These are phyloP conservation scores for Pezicula neosporulosa DNA, from an alignment of 2,329 filamentous ascomycete genomes.

Conservation along the genomic window DNA sequence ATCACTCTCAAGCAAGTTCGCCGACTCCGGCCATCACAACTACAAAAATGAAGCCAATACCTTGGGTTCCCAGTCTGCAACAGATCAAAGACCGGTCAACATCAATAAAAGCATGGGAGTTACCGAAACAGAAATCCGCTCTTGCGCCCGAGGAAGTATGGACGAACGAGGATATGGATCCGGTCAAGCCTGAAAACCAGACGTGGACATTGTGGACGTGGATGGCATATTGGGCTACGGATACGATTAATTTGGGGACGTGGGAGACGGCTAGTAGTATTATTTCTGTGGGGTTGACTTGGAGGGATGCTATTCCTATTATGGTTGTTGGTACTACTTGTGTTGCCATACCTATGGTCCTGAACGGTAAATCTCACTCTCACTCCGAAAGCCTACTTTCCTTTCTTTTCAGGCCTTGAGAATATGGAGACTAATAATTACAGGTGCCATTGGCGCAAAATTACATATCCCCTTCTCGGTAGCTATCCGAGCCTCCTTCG, in stretches of 20 bases:
- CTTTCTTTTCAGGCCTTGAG: too few relatives aligned
- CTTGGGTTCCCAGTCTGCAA: conserved; percentile 22
- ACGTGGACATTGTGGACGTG: conserved; percentile 33
- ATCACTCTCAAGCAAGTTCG: neutral
- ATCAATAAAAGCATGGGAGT: conserved; percentile 39
- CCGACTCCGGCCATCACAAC: neutral
- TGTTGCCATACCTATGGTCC: conserved; percentile 49
- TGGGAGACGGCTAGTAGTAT: conserved; percentile 51
- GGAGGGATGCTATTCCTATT: conserved; percentile 47
- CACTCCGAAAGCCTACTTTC: too few relatives aligned
- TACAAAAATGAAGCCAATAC: neutral
- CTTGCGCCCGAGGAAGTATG: conserved; percentile 43
- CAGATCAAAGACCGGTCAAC: conserved; percentile 37
- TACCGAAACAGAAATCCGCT: conserved; percentile 44
- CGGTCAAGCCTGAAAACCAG: conserved; percentile 24
- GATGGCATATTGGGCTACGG: conserved; percentile 37
- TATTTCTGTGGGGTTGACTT: conserved; percentile 48
- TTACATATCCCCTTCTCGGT: conserved; percentile 47
- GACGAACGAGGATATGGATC: conserved; percentile 33
- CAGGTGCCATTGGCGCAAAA: conserved; percentile 38
- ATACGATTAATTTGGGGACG: conserved; percentile 37
- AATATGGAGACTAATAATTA: too few relatives aligned
- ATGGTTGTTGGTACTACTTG: conserved; percentile 60
- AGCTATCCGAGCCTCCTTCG: conserved; percentile 40
- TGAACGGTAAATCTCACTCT: conserved; percentile 30